These are phyloP conservation scores for Penicillium malachiteum DNA, from an alignment of 495 filamentous ascomycete species.

Conservation along the genomic window DNA sequence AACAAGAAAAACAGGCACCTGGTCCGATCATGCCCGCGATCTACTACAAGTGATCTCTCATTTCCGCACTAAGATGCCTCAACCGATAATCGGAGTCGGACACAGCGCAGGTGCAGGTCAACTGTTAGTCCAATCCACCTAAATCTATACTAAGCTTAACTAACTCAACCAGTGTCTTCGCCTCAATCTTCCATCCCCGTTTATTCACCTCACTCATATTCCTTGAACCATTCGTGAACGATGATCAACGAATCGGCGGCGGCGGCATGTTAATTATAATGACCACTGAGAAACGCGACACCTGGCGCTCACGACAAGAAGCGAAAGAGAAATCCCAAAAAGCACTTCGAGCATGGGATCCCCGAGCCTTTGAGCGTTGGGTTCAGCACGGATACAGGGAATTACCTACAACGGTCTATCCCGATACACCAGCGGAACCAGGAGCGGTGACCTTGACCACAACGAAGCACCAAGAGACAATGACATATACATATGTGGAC, in stretches of 20 bases:
- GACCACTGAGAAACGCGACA: not conserved
- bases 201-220: conserved; percentile 60
- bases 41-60: conserved; percentile 72
- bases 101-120: conserved; percentile 63
- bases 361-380: conserved; percentile 57
- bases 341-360: conserved; percentile 64
- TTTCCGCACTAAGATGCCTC: conserved; percentile 69
- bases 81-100: conserved; percentile 59
- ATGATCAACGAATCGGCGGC: not conserved
- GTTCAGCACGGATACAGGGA: conserved; percentile 54
- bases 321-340: conserved; percentile 45
- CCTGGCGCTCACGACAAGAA: conserved; percentile 55
- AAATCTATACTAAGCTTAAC: not conserved
- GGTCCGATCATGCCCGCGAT: conserved; percentile 76
- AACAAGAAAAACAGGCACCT: conserved; percentile 32
- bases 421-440: conserved; percentile 12
- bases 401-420: conserved; percentile 49
- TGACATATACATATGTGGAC: conserved; percentile 48
- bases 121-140: not conserved
- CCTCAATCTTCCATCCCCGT: conserved; percentile 66
- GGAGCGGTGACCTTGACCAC: conserved; percentile 48
- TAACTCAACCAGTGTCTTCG: conserved; percentile 16
- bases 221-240: conserved; percentile 63
- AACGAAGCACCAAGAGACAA: conserved; percentile 48
- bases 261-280: not conserved